phyloP scores from a whole-genome alignment of 1,139 yeast genomes.

The Zygosaccharomyces pseudobailii region DNA sequence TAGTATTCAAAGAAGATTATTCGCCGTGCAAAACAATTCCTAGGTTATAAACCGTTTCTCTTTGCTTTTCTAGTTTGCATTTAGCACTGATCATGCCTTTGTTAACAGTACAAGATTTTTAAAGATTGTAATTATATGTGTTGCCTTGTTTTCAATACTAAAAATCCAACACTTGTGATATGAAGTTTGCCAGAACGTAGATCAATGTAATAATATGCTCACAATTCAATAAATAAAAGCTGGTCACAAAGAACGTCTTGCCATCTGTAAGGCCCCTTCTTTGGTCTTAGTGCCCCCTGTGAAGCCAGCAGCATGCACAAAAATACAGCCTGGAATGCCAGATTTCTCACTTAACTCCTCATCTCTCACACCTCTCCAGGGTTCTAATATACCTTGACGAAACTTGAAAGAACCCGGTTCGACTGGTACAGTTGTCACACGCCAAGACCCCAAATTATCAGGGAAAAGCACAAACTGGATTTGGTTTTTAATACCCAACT shows the following conservation, averaged over 20 bases:
- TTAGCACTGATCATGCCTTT: no score
- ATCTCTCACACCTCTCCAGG: slow-evolving; percentile 93
- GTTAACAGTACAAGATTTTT: no score
- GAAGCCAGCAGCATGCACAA: slow-evolving; percentile 95
- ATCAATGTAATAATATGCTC: background rate
- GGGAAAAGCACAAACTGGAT: slow-evolving; percentile 75
- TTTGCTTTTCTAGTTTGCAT: no score
- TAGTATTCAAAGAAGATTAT: no score
- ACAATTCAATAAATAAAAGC: slow-evolving; percentile 4
- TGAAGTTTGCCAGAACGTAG: background rate
- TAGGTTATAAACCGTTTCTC: no score
- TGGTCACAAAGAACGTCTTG: slow-evolving; percentile 46
- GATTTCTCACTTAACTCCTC: slow-evolving; percentile 65
- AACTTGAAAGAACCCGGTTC: slow-evolving; percentile 72
- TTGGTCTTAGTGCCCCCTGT: slow-evolving; percentile 87
- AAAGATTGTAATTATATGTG: no score
- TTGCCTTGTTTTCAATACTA: no score
- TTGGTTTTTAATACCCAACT: slow-evolving; percentile 47
- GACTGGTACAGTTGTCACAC: slow-evolving; percentile 86
- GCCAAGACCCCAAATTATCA: slow-evolving; percentile 71
- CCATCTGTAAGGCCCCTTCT: slow-evolving; percentile 75
- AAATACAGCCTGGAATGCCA: slow-evolving; percentile 81
- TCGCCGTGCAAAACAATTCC: no score
- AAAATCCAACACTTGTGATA: no score
- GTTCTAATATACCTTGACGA: slow-evolving; percentile 81